These are phyloP conservation scores for Mitragyna speciosa DNA, from an alignment of 257 asterid species.

Conservation along the genomic window DNA sequence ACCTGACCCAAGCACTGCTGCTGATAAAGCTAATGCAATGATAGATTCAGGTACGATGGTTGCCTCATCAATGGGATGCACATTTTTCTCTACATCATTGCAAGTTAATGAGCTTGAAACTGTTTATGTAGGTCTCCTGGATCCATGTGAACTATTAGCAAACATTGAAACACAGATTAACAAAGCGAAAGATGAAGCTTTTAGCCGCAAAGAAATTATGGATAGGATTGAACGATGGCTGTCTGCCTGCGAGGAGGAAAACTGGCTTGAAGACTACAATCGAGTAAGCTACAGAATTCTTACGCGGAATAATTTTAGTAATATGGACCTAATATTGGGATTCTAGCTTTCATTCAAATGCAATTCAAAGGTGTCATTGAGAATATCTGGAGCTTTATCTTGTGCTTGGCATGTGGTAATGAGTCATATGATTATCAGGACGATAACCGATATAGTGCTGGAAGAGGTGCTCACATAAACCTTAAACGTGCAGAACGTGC, in stretches of 20 bases:
- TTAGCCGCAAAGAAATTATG: conserved; percentile 77
- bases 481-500: conserved; percentile 95
- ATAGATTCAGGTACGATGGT: conserved; percentile 73
- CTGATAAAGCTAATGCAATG: conserved; percentile 85
- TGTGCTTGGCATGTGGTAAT: not conserved
- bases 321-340: not conserved
- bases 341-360: not conserved
- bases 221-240: conserved; percentile 89
- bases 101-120: conserved; percentile 5
- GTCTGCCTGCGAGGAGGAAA: conserved; percentile 93
- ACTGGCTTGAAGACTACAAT: conserved; percentile 88
- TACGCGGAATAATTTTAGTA: not conserved
- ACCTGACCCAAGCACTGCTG: conserved; percentile 83
- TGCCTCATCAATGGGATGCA: not conserved
- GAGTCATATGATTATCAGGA: conserved; percentile 44
- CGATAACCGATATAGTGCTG: conserved; percentile 80
- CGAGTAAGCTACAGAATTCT: conserved; percentile 47
- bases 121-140: conserved; percentile 76
- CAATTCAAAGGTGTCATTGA: not conserved
- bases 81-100: not conserved
- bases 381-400: not conserved
- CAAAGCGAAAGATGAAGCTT: conserved; percentile 72
- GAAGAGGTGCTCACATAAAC: conserved; percentile 91
- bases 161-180: conserved; percentile 80
- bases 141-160: conserved; percentile 79